Evolutionary conservation across 306 rosid genomes (phyloP).

Genomic region (Cucumis melo): DNA sequence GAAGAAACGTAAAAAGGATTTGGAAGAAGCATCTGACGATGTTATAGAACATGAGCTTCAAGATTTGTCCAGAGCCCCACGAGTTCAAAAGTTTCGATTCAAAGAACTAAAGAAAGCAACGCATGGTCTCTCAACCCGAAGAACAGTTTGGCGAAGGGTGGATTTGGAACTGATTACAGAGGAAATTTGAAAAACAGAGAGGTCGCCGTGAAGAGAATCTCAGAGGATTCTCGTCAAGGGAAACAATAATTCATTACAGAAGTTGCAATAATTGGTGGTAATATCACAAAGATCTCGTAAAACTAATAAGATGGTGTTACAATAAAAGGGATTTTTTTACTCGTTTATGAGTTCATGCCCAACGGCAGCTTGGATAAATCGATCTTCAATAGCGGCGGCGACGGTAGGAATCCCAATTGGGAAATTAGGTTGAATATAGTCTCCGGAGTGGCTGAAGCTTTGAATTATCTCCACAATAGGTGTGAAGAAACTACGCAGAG

Average conservation of each 20-base stretch:
- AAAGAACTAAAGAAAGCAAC: slow-evolving; percentile 43
- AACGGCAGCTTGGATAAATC: neutral
- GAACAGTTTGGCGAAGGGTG: slow-evolving; percentile 66
- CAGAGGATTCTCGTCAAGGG: slow-evolving; percentile 56
- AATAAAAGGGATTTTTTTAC: neutral
- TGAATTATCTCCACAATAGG: slow-evolving; percentile 5
- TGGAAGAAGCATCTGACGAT: slow-evolving; percentile 28
- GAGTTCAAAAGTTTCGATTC: slow-evolving; percentile 21
- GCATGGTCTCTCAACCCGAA: slow-evolving; percentile 34
- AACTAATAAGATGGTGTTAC: slow-evolving; percentile 2
- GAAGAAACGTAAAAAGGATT: slow-evolving; percentile 5
- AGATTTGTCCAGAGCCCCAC: slow-evolving; percentile 36
- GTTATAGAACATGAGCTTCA: slow-evolving; percentile 46
- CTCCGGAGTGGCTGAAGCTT: neutral
- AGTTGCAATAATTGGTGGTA: neutral
- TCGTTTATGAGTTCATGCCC: slow-evolving; percentile 2
- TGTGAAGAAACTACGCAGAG: slow-evolving; percentile 3
- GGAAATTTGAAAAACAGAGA: slow-evolving; percentile 33
- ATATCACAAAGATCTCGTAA: slow-evolving; percentile 7
- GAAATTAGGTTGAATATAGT: neutral
- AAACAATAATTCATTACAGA: slow-evolving; percentile 2
- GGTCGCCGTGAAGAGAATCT: slow-evolving; percentile 55
- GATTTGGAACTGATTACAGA: slow-evolving; percentile 69
- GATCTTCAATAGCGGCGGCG: neutral
- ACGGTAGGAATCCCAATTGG: neutral